Percentiles rank a stretch among this genome's conserved stretches.
Conservation (phyloP, 352 stramenopile species). For the Blastocystis sp. region DNA sequence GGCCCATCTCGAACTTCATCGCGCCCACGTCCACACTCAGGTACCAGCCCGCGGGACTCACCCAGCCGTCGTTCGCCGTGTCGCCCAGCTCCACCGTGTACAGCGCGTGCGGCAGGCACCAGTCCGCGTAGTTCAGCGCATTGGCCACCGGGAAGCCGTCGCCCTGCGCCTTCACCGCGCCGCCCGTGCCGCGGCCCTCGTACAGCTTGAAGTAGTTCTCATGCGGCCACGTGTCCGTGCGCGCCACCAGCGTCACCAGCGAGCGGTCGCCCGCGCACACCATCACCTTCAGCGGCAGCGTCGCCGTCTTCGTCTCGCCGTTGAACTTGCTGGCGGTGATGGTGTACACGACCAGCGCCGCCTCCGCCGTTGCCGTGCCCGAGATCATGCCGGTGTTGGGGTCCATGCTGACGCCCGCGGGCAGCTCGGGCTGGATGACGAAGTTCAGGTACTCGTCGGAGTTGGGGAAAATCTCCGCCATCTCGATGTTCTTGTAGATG, state of each 20-base stretch:
- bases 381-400: background rate
- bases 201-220: conserved; percentile 20
- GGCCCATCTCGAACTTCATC: no score
- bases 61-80: conserved; percentile 23
- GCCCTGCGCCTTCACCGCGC: background rate
- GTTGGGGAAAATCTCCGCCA: background rate
- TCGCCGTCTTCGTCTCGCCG: background rate
- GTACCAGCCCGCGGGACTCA: no score
- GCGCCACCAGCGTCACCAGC: conserved; percentile 27
- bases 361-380: background rate
- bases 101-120: no score
- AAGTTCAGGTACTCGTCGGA: conserved; percentile 46
- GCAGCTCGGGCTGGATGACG: conserved; percentile 3
- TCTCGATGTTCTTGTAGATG: no score
- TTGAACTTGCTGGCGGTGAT: conserved; percentile 42
- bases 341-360: background rate
- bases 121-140: background rate
- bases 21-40: no score
- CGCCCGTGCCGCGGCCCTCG: background rate
- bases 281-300: conserved; percentile 21
- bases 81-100: conserved; percentile 62
- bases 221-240: conserved; percentile 20
- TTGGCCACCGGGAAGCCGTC: conserved; percentile 4
- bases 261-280: conserved; percentile 5
- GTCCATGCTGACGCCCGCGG: conserved; percentile 8